Conservation (phyloP, 176 grass and related monocot genomes). For the Musa troglodytarum region DNA sequence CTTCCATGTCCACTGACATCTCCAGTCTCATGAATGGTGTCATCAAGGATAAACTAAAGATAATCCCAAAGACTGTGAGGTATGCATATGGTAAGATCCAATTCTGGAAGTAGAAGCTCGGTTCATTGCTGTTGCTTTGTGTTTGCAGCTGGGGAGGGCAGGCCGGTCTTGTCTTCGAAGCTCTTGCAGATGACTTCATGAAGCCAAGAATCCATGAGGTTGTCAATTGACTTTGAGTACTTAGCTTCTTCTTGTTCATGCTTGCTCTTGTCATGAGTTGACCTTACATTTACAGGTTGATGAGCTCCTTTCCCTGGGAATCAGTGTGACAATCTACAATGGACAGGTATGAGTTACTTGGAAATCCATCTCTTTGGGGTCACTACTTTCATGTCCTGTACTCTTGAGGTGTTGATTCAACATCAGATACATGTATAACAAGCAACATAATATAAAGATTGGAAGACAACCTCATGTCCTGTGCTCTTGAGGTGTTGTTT, state of each 20-base stretch:
- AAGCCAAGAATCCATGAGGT: slow-evolving; percentile 71
- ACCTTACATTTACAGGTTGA: slow-evolving; percentile 40
- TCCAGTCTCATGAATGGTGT: slow-evolving; percentile 47
- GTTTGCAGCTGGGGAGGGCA: slow-evolving; percentile 49
- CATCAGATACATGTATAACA: no score
- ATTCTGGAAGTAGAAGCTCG: neutral
- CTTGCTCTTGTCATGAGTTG: neutral
- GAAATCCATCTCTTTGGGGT: neutral
- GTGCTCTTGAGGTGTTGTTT: no score
- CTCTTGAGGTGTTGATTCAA: no score
- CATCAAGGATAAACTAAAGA: slow-evolving; percentile 64
- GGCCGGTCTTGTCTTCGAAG: slow-evolving; percentile 41
- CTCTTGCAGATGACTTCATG: slow-evolving; percentile 56
- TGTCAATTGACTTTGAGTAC: neutral
- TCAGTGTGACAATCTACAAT: slow-evolving; percentile 68
- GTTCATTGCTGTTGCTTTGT: slow-evolving; percentile 5
- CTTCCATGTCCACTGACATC: slow-evolving; percentile 17
- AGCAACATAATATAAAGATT: no score
- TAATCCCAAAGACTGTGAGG: slow-evolving; percentile 56
- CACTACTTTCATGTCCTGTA: no score
- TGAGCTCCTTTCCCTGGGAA: slow-evolving; percentile 60
- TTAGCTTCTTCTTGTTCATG: neutral
- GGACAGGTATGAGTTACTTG: slow-evolving; percentile 46
- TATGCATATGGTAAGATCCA: neutral
- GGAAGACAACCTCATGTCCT: no score